These are phyloP conservation scores for Hemisphaericaspora xylofermentans DNA, from an alignment of 1,139 yeast species.

Conservation along the genomic window DNA sequence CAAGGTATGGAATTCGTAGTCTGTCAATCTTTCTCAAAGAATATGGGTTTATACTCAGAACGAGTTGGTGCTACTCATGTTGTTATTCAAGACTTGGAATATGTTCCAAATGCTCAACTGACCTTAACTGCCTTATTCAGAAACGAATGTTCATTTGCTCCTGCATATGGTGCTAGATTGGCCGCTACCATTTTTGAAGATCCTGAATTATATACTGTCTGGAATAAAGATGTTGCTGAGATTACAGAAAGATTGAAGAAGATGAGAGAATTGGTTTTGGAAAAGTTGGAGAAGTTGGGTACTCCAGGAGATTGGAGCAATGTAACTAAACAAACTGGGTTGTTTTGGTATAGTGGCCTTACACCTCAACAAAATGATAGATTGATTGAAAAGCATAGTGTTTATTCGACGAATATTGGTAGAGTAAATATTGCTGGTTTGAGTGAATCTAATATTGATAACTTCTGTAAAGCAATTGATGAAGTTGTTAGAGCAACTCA, in stretches of 20 bases:
- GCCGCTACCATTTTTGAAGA: slow-evolving; percentile 30
- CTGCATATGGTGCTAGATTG: slow-evolving; percentile 47
- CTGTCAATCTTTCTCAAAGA: slow-evolving; percentile 47
- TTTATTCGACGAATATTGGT: slow-evolving; percentile 38
- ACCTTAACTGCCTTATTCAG: slow-evolving; percentile 34
- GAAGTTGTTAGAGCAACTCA: slow-evolving; percentile 34
- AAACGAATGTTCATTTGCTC: slow-evolving; percentile 44
- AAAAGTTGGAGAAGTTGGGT: slow-evolving; percentile 27
- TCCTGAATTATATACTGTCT: slow-evolving; percentile 24
- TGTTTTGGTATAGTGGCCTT: slow-evolving; percentile 47
- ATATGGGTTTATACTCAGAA: slow-evolving; percentile 48
- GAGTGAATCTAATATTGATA: slow-evolving; percentile 34
- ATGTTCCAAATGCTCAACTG: slow-evolving; percentile 22
- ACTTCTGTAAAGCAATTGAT: slow-evolving; percentile 37
- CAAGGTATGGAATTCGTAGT: slow-evolving; percentile 29
- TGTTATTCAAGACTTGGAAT: slow-evolving; percentile 25
- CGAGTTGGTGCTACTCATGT: slow-evolving; percentile 45
- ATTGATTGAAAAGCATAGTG: slow-evolving; percentile 34
- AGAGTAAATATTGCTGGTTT: slow-evolving; percentile 48
- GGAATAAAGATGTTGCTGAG: slow-evolving; percentile 36
- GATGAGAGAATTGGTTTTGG: slow-evolving; percentile 28
- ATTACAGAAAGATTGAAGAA: slow-evolving; percentile 30
- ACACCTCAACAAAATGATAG: slow-evolving; percentile 29
- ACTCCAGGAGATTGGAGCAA: slow-evolving; percentile 48
- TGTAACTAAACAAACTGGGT: slow-evolving; percentile 37